Conservation (phyloP, 2,329 filamentous ascomycete species). For the Alternaria viburni region DNA sequence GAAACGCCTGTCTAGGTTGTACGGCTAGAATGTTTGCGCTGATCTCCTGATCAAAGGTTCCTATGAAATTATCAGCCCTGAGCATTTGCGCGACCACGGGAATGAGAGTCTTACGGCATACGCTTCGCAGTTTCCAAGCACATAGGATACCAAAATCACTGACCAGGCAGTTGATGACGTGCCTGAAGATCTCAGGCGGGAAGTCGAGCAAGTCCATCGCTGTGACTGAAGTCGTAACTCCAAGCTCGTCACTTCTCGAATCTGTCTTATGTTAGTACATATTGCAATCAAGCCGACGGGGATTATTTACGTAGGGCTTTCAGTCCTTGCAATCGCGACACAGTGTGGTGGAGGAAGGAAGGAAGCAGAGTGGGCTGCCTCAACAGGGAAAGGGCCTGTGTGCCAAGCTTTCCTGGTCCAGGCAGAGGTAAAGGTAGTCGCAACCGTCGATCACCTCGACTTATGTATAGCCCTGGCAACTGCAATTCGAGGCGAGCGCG, state of each 20-base stretch:
- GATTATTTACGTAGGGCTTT: neutral
- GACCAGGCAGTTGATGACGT: neutral
- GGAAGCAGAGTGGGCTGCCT: neutral
- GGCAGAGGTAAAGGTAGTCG: neutral
- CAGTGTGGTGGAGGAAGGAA: neutral
- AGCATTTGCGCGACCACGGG: neutral
- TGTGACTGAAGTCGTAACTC: neutral
- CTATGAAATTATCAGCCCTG: neutral
- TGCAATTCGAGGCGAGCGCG: neutral
- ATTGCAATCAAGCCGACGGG: neutral
- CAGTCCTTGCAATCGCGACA: neutral
- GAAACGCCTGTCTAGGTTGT: neutral
- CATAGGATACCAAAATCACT: neutral
- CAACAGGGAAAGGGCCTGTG: neutral
- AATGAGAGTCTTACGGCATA: neutral
- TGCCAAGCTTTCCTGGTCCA: neutral
- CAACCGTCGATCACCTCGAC: neutral
- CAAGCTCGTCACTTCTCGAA: neutral
- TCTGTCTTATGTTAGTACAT: neutral
- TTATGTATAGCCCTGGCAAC: neutral
- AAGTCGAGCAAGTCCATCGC: conserved; percentile 6
- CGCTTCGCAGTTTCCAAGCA: neutral
- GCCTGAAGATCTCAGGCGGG: conserved; percentile 1
- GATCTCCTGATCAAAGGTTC: neutral
- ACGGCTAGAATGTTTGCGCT: neutral